Base-by-base conservation (phyloP, 768 basidiomycete genomes). In the Sporobolomyces pararoseus region DNA sequence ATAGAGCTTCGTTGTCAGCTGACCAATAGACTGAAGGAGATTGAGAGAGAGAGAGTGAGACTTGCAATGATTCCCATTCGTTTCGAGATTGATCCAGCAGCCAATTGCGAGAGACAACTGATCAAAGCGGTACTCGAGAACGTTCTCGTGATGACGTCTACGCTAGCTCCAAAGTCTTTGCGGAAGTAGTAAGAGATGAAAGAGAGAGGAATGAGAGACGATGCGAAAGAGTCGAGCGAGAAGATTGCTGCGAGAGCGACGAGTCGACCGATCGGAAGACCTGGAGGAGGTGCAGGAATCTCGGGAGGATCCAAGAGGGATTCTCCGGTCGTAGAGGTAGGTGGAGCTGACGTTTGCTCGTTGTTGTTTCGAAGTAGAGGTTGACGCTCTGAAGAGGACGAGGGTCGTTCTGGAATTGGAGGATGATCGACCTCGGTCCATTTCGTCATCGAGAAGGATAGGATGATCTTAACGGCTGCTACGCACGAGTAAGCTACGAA, bases 141-240 rank as follows among this genome's bases (percentile, higher is more conserved):
- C 19, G 65, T 27, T 17, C n/a, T 39, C 5, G 67, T 69, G 49
- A 73, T 73, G 34, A 61, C 51, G 23, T 16, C 1, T 27, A 73
- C 25, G 4, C 47, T 62, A 0, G 72, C 67, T 19, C 31, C 6
- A 44, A 58, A 63, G 2, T 44, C 32, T 12, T 32, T 57, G 4
- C 46, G 44, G 60, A 71, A 60, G 35, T 63, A 65, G 59, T 69
- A 71, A 6, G 73, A 63, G 46, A 68, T 55, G 63, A 68, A 72
- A 5, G 73, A 68, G 17, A 63, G 53, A 0, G 67, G 63, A 4
- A 52, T 59, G 59, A 75, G 71, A 21, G 68, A 57, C 0, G 60
- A 60, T 21, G 74, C 65, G 65, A 72, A 70, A 6, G 68, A 32
- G 62, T 66, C 71, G 51, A 66, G 61, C 29, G 54, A 50, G 52